Evolutionary conservation across 495 filamentous ascomycete genomes (phyloP).

Genomic region (Elaphomyces granulatus): DNA sequence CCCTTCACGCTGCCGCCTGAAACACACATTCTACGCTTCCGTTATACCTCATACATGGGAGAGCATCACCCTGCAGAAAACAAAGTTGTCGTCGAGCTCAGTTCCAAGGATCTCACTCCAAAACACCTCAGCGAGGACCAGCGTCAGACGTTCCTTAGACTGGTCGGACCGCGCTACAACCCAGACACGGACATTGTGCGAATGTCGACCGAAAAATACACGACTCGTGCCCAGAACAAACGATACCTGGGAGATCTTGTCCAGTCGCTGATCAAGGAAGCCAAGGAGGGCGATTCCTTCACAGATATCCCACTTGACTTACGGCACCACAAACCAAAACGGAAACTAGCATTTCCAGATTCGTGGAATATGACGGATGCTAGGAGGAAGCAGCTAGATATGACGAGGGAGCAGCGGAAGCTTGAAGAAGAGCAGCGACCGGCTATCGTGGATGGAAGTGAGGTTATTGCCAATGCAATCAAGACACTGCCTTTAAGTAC

Average conservation of each 20-base stretch:
- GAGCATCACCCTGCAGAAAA: conserved; percentile 80
- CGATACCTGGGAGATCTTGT: conserved; percentile 74
- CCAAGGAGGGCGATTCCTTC: conserved; percentile 73
- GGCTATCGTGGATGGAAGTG: conserved; percentile 26
- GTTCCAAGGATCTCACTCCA: conserved; percentile 47
- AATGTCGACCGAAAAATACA: conserved; percentile 84
- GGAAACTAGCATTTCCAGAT: conserved; percentile 55
- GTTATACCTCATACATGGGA: conserved; percentile 95
- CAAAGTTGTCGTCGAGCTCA: conserved; percentile 89
- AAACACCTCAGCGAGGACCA: conserved; percentile 48
- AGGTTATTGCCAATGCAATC: conserved; percentile 21
- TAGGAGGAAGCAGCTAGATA: conserved; percentile 48
- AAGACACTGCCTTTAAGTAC: conserved; percentile 23
- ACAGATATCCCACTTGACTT: conserved; percentile 83
- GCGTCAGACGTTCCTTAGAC: conserved; percentile 68
- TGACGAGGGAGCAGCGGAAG: conserved; percentile 33
- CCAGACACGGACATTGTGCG: conserved; percentile 68
- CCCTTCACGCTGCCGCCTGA: conserved; percentile 59
- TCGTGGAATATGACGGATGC: conserved; percentile 66
- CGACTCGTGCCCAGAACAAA: conserved; percentile 88
- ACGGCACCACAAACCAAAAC: conserved; percentile 65
- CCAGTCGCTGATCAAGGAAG: conserved; percentile 54
- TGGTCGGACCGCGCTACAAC: conserved; percentile 82
- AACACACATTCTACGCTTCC: conserved; percentile 64
- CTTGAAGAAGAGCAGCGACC: conserved; percentile 13